These are phyloP conservation scores for Guyanaporus albipodus DNA, from an alignment of 768 basidiomycete species.

Conservation along the genomic window DNA sequence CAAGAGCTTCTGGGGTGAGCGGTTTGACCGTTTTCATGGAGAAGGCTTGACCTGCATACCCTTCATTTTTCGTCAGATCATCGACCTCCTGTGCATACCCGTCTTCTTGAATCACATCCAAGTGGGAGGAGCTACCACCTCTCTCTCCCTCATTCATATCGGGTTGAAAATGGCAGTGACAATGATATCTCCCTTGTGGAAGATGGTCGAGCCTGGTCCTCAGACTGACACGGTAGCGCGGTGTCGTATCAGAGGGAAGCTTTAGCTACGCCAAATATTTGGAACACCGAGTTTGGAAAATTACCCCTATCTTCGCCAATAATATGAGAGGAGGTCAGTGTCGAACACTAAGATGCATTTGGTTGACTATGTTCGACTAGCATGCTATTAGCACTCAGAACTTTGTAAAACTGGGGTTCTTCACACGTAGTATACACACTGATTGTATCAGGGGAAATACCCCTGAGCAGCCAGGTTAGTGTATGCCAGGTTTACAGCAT, in stretches of 20 bases:
- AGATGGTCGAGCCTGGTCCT: background rate
- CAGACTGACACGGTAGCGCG: background rate
- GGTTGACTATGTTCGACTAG: too few relatives aligned
- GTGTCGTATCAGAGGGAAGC: background rate
- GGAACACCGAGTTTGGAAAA: slow-evolving; percentile 7
- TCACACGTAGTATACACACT: slow-evolving; percentile 5
- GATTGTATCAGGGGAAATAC: background rate
- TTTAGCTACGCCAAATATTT: background rate
- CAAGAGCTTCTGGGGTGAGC: slow-evolving; percentile 69
- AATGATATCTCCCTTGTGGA: background rate
- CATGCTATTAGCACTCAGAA: too few relatives aligned
- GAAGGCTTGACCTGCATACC: slow-evolving; percentile 47
- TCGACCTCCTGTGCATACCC: slow-evolving; percentile 26
- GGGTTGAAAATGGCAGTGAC: background rate
- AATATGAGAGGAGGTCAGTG: too few relatives aligned
- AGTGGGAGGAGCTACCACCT: background rate
- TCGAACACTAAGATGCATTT: too few relatives aligned
- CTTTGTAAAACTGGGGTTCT: slow-evolving; percentile 10
- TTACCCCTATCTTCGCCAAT: slow-evolving; percentile 7
- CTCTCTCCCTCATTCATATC: slow-evolving; percentile 1
- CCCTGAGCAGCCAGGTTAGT: slow-evolving; percentile 3
- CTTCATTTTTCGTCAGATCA: slow-evolving; percentile 48
- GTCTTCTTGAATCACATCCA: slow-evolving; percentile 22
- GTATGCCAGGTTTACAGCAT: background rate
- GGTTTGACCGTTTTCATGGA: slow-evolving; percentile 60